Evolutionary conservation across 306 rosid species (phyloP), one percentile per base, ranked within the genome.

Genomic region (Hippophae gyantsensis): DNA sequence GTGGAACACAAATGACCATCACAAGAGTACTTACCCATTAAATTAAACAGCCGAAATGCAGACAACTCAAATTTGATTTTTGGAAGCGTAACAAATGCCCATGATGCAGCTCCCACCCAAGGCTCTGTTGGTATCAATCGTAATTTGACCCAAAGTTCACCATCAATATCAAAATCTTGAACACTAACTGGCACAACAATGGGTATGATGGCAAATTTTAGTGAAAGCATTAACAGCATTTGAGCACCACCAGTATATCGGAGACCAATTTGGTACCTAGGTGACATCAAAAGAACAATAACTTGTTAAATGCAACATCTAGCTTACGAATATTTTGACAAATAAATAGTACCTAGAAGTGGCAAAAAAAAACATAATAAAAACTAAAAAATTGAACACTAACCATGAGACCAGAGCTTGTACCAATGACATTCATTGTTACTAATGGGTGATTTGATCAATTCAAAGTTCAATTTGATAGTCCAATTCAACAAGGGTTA

Each of bases 41-140:
- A 60, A 81, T 93, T 93, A 85, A 93, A 93, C 71, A 93, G 68
- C 56, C 99, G 99, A 71, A 93, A 93, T 5, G 97, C 97, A 42
- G 97, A 88, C 68, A 93, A 58, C 62, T 86, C 94, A 66, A 93
- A 88, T 79, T 93, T 93, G 88, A 93, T 93, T 71, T 86, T 93
- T 59, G 99, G 99, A 74, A 93, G 96, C 51, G 95, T 79, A 84
- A 88, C 99, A 72, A 93, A 93, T 60, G 99, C 99, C 99, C 99
- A 93, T 27, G 83, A 77, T 73, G 58, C 97, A 64, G 99, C 99
- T 64, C 99, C 99, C 13, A 93, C 99, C 87, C 90, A 93, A 71
- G 99, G 99, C 53, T 69, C 88, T 12, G 88, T 79, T 6, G 99
- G 99, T 71, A 93, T 88, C 49, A 93, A 65, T 46, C 97, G 77